phyloP scores from a whole-genome alignment of 768 basidiomycete genomes.

The Boletus insuetus region DNA sequence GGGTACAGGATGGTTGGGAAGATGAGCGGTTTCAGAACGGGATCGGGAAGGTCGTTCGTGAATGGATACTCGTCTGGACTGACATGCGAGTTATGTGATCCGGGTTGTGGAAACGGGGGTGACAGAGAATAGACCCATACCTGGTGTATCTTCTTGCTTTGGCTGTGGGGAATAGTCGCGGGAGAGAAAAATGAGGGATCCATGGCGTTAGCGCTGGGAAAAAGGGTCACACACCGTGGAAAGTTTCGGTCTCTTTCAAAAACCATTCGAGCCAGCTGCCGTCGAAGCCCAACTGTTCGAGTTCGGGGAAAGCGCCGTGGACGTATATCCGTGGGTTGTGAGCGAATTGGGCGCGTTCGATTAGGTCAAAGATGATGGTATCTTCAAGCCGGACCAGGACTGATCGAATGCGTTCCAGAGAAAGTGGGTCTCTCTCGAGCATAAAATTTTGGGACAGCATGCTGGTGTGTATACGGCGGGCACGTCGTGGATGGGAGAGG shows the following conservation, averaged over 20 bases:
- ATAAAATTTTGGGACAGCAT: slow-evolving; percentile 71
- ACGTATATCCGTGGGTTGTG: slow-evolving; percentile 90
- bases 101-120: neutral
- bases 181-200: neutral
- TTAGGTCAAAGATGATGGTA: slow-evolving; percentile 97
- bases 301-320: slow-evolving; percentile 73
- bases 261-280: slow-evolving; percentile 99
- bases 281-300: slow-evolving; percentile 67
- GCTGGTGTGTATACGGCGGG: neutral
- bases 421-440: slow-evolving; percentile 71
- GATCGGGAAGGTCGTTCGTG: slow-evolving; percentile 73
- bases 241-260: slow-evolving; percentile 88
- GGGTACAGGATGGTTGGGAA: slow-evolving; percentile 79
- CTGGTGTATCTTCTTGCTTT: slow-evolving; percentile 95
- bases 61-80: slow-evolving; percentile 99
- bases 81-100: slow-evolving; percentile 1
- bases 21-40: slow-evolving; percentile 69
- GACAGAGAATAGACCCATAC: slow-evolving; percentile 38
- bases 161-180: slow-evolving; percentile 45
- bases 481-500: slow-evolving; percentile 13
- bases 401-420: slow-evolving; percentile 83
- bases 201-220: neutral
- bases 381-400: slow-evolving; percentile 92
- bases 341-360: slow-evolving; percentile 96
- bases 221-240: slow-evolving; percentile 70